Base-by-base conservation (phyloP, 2,329 filamentous ascomycete species). In the Mycosphaerella sp. region DNA sequence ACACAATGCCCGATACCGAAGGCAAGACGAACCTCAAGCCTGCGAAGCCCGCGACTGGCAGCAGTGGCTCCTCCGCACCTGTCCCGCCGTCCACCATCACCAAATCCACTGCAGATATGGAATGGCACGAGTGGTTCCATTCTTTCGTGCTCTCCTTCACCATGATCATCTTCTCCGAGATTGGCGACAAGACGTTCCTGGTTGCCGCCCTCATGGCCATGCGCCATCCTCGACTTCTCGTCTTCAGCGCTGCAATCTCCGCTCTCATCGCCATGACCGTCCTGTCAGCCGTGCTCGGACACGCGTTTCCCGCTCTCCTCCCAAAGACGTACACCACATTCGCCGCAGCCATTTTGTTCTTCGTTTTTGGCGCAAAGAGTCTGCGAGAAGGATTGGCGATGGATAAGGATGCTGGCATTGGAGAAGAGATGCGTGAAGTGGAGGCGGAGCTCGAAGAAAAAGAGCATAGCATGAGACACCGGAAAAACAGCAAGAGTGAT, bases 181-280 rank as follows among this genome's bases (percentile, higher is more conserved):
- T 98, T 65, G 93, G 93, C 59, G 93, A 98, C 80, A 98, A 98
- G 76, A 98, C 93, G 0, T 98, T 98, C 76, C 80, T 98, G 42
- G 89, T 98, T 21, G 93, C 93, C 6, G 92, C 91, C 6, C 81
- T 98, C 14, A 98, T 98, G 93, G 93, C 93, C 10, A 98, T 98
- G 93, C 93, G 95, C 70, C 92, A 98, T 66, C 87, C 93, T 58
- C 86, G 93, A 49, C 76, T 95, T 60, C 80, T 97, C 10, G 93
- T 98, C 58, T 98, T 98, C 74, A 87, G 89, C 1, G 90, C 93
- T 6, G 93, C 93, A n/a, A 92, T 95, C 65, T 84, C 85, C 50
- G 95, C 93, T 8, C 78, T 98, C 44, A 82, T 95, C 56, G 81
- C 68, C 39, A 98, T 98, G 93, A 98, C 93, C 0, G 80, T 97